Base-by-base conservation (phyloP, 192 early-diverging fungal genomes). In the Mortierella hygrophila region DNA sequence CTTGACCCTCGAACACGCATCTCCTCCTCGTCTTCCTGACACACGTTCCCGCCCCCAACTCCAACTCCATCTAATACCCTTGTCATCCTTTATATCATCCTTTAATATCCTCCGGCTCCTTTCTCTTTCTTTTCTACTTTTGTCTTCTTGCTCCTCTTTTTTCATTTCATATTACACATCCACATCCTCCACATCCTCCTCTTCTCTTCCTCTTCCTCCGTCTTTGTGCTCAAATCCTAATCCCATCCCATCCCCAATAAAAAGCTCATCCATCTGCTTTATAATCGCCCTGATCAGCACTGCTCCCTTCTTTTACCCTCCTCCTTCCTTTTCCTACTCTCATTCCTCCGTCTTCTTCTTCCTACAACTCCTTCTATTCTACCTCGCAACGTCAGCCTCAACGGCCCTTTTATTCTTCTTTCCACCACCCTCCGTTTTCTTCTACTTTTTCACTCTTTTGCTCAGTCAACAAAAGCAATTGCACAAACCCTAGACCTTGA, bases 151-250 rank as follows among this genome's bases (percentile, higher is more conserved):
- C 35, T 26, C 20, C 68, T 38, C 69, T 70, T 35, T 70, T 42
- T 42, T 41, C 69, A 70, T 70, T 42, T 70, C 69, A 70, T 11
- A 70, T 70, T 41, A 21, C 26, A 13, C 65, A 52, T 47, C 21
- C 41, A 6, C 10, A 40, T 52, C 72, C 54, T 54, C 60, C 57
- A 20, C 57, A 15, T 65, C 74, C 21, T 44, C 38, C 21, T 63
- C 54, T 74, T 57, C 29, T 57, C 73, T 26, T 57, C 74, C 74
- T 44, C 52, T 57, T 37, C 55, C 75, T n/a, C 21, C 60, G 26
- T 38, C 35, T 40, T 49, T 57, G 26, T 41, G n/a, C 52, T 75
- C 74, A 38, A 32, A 32, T 40, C 74, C 54, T 65, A 26, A 41
- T 72, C 42, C 26, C 44, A 29, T 32, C 41, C 44, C 44, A 23